phyloP scores from a whole-genome alignment of 1,139 yeast genomes.

The Saccharomyces hybrid region DNA sequence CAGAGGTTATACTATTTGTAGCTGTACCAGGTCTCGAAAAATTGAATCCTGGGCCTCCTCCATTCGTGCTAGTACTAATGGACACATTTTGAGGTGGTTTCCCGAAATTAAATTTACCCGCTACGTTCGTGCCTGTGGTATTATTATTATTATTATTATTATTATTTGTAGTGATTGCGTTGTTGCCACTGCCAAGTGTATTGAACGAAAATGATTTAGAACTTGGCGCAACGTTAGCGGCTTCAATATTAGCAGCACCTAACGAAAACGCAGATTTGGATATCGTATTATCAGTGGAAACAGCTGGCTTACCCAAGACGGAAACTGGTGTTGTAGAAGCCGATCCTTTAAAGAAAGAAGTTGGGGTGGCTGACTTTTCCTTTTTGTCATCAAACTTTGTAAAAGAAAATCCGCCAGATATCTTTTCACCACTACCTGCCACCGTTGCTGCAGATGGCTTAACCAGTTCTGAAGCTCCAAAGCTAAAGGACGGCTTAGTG shows the following conservation, averaged over 20 bases:
- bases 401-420: neutral
- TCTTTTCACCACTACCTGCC: neutral
- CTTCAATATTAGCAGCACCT: conserved; percentile 5
- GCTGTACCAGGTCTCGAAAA: neutral
- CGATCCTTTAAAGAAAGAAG: neutral
- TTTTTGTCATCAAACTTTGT: neutral
- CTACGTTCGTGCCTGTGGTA: neutral
- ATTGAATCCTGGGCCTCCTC: neutral
- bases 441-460: neutral
- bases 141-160: neutral
- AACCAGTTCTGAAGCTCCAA: neutral
- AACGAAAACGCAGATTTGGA: conserved; percentile 10
- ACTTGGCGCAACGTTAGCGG: conserved; percentile 2
- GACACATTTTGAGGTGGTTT: neutral
- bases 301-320: conserved; percentile 4
- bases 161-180: neutral
- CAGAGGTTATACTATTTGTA: neutral
- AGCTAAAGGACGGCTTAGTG: conserved; percentile 1
- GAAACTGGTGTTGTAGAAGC: conserved; percentile 3
- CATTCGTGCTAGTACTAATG: neutral
- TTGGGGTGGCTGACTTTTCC: neutral
- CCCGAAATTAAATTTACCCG: conserved; percentile 5
- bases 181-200: neutral
- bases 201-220: conserved; percentile 4
- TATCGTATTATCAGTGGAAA: neutral